These are phyloP conservation scores for Naganishia friedmannii DNA, from an alignment of 768 basidiomycete genomes.

Conservation along the genomic window DNA sequence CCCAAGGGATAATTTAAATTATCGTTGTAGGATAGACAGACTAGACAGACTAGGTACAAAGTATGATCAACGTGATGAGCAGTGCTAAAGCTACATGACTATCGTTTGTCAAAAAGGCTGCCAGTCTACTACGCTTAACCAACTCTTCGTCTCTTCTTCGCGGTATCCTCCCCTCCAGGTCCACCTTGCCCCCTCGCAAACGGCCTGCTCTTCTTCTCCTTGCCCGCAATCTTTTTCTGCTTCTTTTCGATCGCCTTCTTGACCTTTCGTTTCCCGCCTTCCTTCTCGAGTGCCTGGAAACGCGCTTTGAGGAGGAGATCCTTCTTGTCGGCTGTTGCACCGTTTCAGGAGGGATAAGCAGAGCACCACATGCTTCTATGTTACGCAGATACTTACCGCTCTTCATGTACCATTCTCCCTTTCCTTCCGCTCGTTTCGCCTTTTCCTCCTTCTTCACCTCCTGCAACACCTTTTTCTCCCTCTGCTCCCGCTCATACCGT, in stretches of 20 bases:
- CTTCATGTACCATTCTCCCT: constrained; percentile 82
- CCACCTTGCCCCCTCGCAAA: constrained; percentile 53
- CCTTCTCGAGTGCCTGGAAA: constrained; percentile 71
- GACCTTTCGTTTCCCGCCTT: constrained; percentile 75
- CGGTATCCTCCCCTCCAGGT: constrained; percentile 18
- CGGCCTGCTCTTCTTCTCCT: constrained; percentile 82
- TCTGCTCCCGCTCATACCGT: constrained; percentile 64
- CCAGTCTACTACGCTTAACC: constrained; percentile 5
- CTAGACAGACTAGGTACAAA: too few species aligned
- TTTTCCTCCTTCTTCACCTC: constrained; percentile 61
- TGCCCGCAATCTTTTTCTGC: constrained; percentile 78
- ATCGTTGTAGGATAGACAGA: too few species aligned
- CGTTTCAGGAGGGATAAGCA: neutral
- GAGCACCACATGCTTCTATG: neutral
- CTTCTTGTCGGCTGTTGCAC: constrained; percentile 69
- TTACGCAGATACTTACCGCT: constrained; percentile 59
- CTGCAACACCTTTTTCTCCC: constrained; percentile 68
- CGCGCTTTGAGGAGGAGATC: constrained; percentile 69
- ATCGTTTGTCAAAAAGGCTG: neutral
- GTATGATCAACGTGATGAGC: too few species aligned
- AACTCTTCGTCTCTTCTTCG: constrained; percentile 27
- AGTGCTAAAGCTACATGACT: too few species aligned
- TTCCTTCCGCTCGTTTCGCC: constrained; percentile 70
- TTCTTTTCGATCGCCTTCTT: constrained; percentile 86
- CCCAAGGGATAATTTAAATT: too few species aligned